phyloP scores from a whole-genome alignment of 148 eudicot species.

The Persicaria tinctoria region DNA sequence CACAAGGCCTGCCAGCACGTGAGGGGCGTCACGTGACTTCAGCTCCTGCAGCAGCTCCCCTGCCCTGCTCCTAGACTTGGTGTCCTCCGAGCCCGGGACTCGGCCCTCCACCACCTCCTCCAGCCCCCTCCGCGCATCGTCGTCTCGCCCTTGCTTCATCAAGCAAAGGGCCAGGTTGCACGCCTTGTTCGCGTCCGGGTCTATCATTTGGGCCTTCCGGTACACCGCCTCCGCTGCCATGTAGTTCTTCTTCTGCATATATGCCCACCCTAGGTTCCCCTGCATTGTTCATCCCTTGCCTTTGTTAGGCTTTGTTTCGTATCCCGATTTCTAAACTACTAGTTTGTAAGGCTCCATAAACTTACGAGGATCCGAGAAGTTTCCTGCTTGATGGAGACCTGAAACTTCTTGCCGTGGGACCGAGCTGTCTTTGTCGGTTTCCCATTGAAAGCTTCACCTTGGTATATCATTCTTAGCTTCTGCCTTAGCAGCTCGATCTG shows the following conservation, averaged over 20 bases:
- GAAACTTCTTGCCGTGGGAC: constrained; percentile 88
- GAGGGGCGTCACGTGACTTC: constrained; percentile 21
- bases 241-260: constrained; percentile 69
- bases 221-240: constrained; percentile 83
- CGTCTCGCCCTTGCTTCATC: constrained; percentile 57
- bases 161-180: constrained; percentile 67
- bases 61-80: constrained; percentile 41
- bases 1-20: constrained; percentile 13
- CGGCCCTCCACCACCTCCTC: constrained; percentile 39
- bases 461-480: constrained; percentile 65
- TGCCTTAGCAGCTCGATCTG: constrained; percentile 64
- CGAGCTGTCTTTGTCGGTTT: constrained; percentile 79
- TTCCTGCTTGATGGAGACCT: constrained; percentile 72
- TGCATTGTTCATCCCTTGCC: constrained; percentile 17
- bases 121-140: constrained; percentile 51
- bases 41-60: constrained; percentile 48
- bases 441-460: constrained; percentile 82
- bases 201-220: constrained; percentile 85
- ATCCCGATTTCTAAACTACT: not conserved
- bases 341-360: not conserved
- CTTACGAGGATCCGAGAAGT: constrained; percentile 66
- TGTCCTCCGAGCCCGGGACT: constrained; percentile 48
- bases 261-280: constrained; percentile 96
- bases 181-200: constrained; percentile 85
- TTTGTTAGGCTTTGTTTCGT: not conserved